phyloP scores from a whole-genome alignment of 768 basidiomycete genomes.

The Brasilioporus rufonigricans region DNA sequence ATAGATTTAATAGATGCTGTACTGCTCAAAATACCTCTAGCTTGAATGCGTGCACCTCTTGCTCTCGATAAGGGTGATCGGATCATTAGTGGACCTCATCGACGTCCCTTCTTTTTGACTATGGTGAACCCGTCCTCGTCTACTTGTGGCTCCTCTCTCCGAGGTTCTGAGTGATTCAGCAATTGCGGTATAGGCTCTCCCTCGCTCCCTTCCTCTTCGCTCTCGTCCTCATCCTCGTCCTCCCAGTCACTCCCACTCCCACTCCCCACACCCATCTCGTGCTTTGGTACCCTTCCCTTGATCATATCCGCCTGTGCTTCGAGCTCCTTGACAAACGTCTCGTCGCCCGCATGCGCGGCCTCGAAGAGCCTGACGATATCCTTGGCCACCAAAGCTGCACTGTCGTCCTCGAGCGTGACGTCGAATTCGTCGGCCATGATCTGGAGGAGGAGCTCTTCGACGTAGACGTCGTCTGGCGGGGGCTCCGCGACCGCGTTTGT shows the following conservation, averaged over 20 bases:
- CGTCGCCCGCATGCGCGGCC: constrained; percentile 43
- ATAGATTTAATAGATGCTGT: constrained; percentile 23
- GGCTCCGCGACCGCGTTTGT: neutral
- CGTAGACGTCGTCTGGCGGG: constrained; percentile 63
- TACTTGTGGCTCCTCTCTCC: constrained; percentile 60
- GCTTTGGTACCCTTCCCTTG: constrained; percentile 53
- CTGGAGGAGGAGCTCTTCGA: constrained; percentile 81
- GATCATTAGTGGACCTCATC: constrained; percentile 26
- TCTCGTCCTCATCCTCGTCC: constrained; percentile 39
- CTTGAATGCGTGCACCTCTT: constrained; percentile 8
- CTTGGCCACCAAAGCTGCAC: constrained; percentile 66
- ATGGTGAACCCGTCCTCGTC: constrained; percentile 93
- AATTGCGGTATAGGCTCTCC: constrained; percentile 57
- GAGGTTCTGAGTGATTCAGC: constrained; percentile 38
- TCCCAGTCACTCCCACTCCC: constrained; percentile 45
- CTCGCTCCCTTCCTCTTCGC: constrained; percentile 36
- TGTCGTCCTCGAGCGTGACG: constrained; percentile 79
- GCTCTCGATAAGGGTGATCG: no score
- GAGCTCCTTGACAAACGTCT: constrained; percentile 52
- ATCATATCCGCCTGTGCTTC: constrained; percentile 62
- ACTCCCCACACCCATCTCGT: constrained; percentile 39
- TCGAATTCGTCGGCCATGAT: constrained; percentile 90
- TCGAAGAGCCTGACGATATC: constrained; percentile 74
- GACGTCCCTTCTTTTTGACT: constrained; percentile 58
- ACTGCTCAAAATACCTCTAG: constrained; percentile 21